Base-by-base conservation (phyloP, 2,329 filamentous ascomycete genomes). In the Exophiala viscosa region DNA sequence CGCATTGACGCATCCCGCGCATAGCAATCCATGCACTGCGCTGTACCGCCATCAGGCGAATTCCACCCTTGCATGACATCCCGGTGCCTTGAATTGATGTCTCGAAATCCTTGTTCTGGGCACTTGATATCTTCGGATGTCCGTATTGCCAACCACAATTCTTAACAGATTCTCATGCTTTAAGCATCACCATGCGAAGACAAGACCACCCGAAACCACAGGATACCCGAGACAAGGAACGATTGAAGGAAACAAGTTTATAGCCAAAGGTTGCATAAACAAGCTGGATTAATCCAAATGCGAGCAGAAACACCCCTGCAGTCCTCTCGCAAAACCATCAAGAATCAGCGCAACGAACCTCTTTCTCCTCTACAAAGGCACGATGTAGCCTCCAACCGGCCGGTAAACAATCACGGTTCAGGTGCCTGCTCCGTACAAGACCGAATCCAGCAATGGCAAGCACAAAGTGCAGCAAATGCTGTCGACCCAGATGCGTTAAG, bases 391-490 rank as follows among this genome's bases (percentile, higher is more conserved):
- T 39, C 50, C 31, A 34, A 55, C 33, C 54, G 36, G 34, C 33
- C 45, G 9, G 11, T 18, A 60, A 80, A 81, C 79, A 47, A 77
- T 70, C 66, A 83, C 74, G 69, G 76, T 82, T 61, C 84, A 74
- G 70, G 81, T 74, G 23, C 23, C 23, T 5, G 23, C 23, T 64
- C 87, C n/a, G 87, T 95, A 43, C 82, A 82, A 57, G 86, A 88
- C 60, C 84, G 90, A 64, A 88, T 96, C 48, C 86, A 85, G 62
- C 81, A 85, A 70, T 96, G 90, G 90, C 90, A 96, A 69, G 86
- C 86, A 65, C 77, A 85, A 60, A 89, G 87, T 64, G 87, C 85
- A 32, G 79, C 80, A 23, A 52, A 53, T 31, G 59, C 59, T 10
- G 42, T 54, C 20, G 58, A 54, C 13, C 59, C 60, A 13, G 60